Conservation (phyloP, 1,284 basidiomycete species). For the Cutaneotrichosporon arboriforme region DNA sequence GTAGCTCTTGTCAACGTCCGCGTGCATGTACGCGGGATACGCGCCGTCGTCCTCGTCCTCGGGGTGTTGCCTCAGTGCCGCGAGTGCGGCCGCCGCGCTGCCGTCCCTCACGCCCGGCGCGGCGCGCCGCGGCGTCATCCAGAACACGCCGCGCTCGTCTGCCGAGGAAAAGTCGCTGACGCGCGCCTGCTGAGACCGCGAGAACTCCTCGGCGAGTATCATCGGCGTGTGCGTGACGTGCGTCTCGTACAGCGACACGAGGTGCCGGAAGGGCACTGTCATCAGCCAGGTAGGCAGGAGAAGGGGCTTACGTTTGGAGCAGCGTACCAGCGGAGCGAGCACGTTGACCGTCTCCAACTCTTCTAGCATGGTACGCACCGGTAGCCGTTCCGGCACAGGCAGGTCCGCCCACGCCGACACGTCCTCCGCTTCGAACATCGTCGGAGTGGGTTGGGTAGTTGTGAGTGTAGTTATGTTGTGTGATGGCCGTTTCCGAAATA, state of each 20-base stretch:
- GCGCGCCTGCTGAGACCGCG: slow-evolving; percentile 53
- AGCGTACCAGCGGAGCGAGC: slow-evolving; percentile 55
- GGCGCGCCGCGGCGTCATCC: slow-evolving; percentile 35
- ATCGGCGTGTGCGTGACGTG: slow-evolving; percentile 60
- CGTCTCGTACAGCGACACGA: slow-evolving; percentile 55
- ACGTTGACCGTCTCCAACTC: slow-evolving; percentile 51
- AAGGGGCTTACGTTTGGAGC: slow-evolving; percentile 50
- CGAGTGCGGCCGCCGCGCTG: background rate
- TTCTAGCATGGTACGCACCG: slow-evolving; percentile 49
- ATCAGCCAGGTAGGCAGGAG: background rate
- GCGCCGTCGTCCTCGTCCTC: background rate
- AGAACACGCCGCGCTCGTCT: slow-evolving; percentile 54
- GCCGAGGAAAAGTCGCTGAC: slow-evolving; percentile 54
- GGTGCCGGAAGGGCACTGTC: slow-evolving; percentile 54
- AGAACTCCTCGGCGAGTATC: slow-evolving; percentile 57
- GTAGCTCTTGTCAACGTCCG: slow-evolving; percentile 16
- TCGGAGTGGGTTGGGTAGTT: background rate
- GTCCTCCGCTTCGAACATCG: slow-evolving; percentile 10
- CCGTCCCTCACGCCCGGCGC: background rate
- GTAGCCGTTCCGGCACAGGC: slow-evolving; percentile 38
- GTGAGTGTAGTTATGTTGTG: background rate
- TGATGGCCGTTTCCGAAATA: background rate
- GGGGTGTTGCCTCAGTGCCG: background rate
- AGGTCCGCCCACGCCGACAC: slow-evolving; percentile 20
- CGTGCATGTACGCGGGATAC: background rate